Evolutionary conservation across 306 rosid genomes (phyloP).

Genomic region (Acacia melanoxylon): DNA sequence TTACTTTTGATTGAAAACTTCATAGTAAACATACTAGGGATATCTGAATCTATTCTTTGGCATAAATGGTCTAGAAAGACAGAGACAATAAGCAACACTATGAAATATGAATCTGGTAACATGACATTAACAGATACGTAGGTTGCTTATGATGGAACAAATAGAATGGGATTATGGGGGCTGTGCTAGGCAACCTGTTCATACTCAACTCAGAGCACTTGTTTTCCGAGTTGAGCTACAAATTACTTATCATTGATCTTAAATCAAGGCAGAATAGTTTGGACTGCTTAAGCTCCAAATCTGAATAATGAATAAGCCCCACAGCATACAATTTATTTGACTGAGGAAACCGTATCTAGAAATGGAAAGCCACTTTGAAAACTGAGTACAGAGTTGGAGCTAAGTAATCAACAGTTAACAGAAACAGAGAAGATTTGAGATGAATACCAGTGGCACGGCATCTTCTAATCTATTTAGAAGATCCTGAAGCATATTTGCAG

Average conservation of each 20-base stretch:
- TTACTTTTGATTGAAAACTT: neutral
- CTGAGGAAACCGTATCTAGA: constrained; percentile 21
- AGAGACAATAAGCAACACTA: neutral
- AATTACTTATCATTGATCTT: constrained; percentile 18
- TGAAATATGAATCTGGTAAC: neutral
- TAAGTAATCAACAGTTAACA: neutral
- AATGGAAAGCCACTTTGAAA: constrained; percentile 18
- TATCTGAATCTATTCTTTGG: neutral
- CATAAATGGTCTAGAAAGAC: neutral
- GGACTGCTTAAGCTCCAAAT: constrained; percentile 18
- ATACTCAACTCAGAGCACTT: constrained; percentile 13
- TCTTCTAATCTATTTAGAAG: constrained; percentile 68
- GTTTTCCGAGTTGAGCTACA: constrained; percentile 13
- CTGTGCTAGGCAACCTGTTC: neutral
- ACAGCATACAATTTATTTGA: constrained; percentile 14
- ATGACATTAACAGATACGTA: neutral
- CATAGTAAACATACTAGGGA: neutral
- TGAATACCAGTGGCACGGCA: constrained; percentile 62
- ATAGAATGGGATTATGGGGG: neutral
- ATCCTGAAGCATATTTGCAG: constrained; percentile 57
- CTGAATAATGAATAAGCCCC: constrained; percentile 32
- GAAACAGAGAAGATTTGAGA: constrained; percentile 13
- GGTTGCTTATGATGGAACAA: constrained; percentile 3
- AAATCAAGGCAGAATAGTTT: constrained; percentile 1
- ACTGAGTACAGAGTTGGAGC: neutral